Evolutionary conservation across 805 yeast species (phyloP), one percentile per base, ranked within the genome.

Genomic region (Lipomyces lipofer): DNA sequence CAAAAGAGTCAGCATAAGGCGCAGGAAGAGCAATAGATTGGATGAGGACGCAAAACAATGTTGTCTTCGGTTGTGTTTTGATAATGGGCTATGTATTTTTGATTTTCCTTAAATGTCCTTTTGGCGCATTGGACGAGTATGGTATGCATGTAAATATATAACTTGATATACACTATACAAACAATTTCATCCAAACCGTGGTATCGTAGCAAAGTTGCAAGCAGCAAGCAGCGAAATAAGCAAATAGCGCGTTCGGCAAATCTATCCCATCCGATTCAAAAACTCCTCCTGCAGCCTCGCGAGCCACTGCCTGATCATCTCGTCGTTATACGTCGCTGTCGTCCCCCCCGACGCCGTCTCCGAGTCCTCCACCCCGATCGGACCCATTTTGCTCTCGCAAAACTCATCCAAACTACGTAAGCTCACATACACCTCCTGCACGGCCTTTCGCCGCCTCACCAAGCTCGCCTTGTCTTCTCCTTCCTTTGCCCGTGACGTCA

Each of bases 191-290:
- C n/a, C n/a, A n/a, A n/a, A n/a, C n/a, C n/a, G n/a, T n/a, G n/a
- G n/a, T n/a, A n/a, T n/a, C n/a, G n/a, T n/a, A n/a, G n/a, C n/a
- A n/a, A n/a, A n/a, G n/a, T n/a, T n/a, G n/a, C n/a, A n/a, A n/a
- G n/a, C n/a, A n/a, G n/a, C n/a, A n/a, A n/a, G n/a, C n/a, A n/a
- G n/a, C n/a, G n/a, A n/a, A n/a, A n/a, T n/a, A n/a, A n/a, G n/a
- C n/a, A n/a, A n/a, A n/a, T n/a, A n/a, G n/a, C n/a, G n/a, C n/a
- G n/a, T n/a, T n/a, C n/a, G n/a, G n/a, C n/a, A n/a, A n/a, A n/a
- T n/a, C n/a, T n/a, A n/a, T n/a, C 42, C 40, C 56, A 52, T 45
- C 44, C 33, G 32, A 42, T 42, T 47, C 40, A 52, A 51, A 43
- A 52, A 52, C 42, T 43, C 28, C 28, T 28, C 48, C 32, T 52